Conservation (phyloP, 2,329 filamentous ascomycete species). For the Aspergillus clavatus region DNA sequence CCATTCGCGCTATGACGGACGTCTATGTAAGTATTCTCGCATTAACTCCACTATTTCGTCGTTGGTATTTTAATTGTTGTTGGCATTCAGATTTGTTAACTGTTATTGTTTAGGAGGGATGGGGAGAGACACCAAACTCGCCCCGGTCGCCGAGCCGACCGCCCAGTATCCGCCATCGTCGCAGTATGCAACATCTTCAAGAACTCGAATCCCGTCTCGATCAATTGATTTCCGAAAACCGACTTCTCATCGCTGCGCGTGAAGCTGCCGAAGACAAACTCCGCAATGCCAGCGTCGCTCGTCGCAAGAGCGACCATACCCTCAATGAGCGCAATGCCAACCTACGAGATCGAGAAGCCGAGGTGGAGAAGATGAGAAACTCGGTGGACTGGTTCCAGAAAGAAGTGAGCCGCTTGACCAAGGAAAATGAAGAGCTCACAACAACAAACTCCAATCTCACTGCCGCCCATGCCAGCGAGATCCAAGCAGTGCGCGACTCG, state of each 20-base stretch:
- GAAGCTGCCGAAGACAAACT: slow-evolving; percentile 62
- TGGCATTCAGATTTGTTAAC: slow-evolving; percentile 25
- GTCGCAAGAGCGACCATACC: slow-evolving; percentile 52
- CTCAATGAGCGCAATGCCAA: slow-evolving; percentile 62
- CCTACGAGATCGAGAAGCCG: slow-evolving; percentile 75
- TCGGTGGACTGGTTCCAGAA: slow-evolving; percentile 75
- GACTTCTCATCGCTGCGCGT: slow-evolving; percentile 68
- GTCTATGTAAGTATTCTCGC: slow-evolving; percentile 77
- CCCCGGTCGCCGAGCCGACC: slow-evolving; percentile 89
- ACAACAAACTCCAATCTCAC: slow-evolving; percentile 73
- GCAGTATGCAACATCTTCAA: slow-evolving; percentile 89
- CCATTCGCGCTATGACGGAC: slow-evolving; percentile 81
- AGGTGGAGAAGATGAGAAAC: slow-evolving; percentile 77
- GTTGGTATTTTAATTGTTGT: slow-evolving; percentile 16
- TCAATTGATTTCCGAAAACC: slow-evolving; percentile 79
- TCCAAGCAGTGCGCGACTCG: slow-evolving; percentile 58
- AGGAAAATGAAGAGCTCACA: slow-evolving; percentile 75
- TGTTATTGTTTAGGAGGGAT: slow-evolving; percentile 67
- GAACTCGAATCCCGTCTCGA: slow-evolving; percentile 85
- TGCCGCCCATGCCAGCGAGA: slow-evolving; percentile 68
- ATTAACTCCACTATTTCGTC: slow-evolving; percentile 15
- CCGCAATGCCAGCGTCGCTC: slow-evolving; percentile 51
- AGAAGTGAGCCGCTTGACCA: slow-evolving; percentile 73
- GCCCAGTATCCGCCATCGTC: slow-evolving; percentile 91
- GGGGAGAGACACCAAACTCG: slow-evolving; percentile 77